Evolutionary conservation across 2,329 filamentous ascomycete genomes (phyloP).

Genomic region (Talaromyces islandicus): DNA sequence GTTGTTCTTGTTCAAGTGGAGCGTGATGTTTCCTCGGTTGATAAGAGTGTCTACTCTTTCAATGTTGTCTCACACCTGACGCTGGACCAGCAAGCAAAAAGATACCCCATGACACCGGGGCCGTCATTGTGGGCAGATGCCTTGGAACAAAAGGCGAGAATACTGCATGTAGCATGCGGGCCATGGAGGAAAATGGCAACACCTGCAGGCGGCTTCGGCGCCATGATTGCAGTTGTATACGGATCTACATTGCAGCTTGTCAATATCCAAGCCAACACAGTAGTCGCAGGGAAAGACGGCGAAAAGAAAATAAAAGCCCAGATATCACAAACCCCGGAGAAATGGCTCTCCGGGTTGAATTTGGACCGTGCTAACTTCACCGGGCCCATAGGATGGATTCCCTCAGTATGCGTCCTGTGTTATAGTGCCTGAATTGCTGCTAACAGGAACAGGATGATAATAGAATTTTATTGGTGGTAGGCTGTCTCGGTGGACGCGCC

Average conservation of each 20-base stretch:
- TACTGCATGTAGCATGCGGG: conserved; percentile 25
- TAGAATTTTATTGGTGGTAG: conserved; percentile 18
- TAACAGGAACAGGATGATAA: conserved; percentile 17
- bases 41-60: conserved; percentile 14
- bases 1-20: conserved; percentile 25
- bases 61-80: conserved; percentile 21
- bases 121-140: conserved; percentile 25
- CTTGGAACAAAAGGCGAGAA: conserved; percentile 19
- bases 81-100: conserved; percentile 11
- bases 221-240: conserved; percentile 23
- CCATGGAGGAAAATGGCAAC: conserved; percentile 23
- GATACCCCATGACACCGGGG: conserved; percentile 15
- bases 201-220: conserved; percentile 1
- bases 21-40: conserved; percentile 8
- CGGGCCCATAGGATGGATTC: conserved; percentile 27
- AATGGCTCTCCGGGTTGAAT: not conserved
- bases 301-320: not conserved
- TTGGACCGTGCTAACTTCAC: conserved; percentile 17
- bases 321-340: conserved; percentile 12
- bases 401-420: conserved; percentile 18
- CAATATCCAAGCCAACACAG: conserved; percentile 16
- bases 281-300: conserved; percentile 5
- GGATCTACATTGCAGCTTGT: conserved; percentile 24
- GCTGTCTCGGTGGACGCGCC: conserved; percentile 20
- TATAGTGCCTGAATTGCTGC: not conserved